Percentiles rank a stretch among this genome's conserved stretches.
Evolutionary conservation across 176 grass and related monocot species (phyloP).

Genomic region (maize (Zea mays)): DNA sequence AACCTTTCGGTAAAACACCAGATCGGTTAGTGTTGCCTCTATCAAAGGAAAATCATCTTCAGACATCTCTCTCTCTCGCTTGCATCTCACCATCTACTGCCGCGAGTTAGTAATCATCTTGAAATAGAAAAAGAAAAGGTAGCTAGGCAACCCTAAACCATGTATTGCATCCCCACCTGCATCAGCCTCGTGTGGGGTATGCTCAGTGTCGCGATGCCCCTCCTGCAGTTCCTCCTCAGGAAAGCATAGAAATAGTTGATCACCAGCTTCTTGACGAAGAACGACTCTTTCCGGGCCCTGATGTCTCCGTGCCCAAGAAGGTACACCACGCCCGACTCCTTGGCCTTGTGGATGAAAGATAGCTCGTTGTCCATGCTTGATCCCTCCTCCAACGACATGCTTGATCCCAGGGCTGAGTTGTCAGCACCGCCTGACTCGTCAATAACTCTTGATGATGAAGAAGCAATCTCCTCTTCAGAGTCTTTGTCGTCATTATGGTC

Average conservation of each 20-base stretch:
- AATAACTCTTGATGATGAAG: slow-evolving; percentile 51
- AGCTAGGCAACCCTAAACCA: slow-evolving; percentile 54
- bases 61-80: not conserved
- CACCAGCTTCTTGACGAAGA: slow-evolving; percentile 92
- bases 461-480: slow-evolving; percentile 54
- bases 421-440: slow-evolving; percentile 31
- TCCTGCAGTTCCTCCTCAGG: slow-evolving; percentile 89
- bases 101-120: slow-evolving; percentile 22
- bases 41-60: slow-evolving; percentile 15
- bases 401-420: slow-evolving; percentile 51
- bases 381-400: slow-evolving; percentile 57
- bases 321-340: slow-evolving; percentile 83
- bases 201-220: slow-evolving; percentile 68
- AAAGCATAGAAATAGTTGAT: slow-evolving; percentile 97
- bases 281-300: slow-evolving; percentile 86
- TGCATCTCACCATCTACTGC: slow-evolving; percentile 17
- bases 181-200: slow-evolving; percentile 81
- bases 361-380: slow-evolving; percentile 73
- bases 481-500: slow-evolving; percentile 68
- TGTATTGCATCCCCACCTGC: slow-evolving; percentile 98
- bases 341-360: slow-evolving; percentile 79
- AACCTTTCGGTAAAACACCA: not conserved
- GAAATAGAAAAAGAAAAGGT: not conserved
- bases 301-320: slow-evolving; percentile 88
- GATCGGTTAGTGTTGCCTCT: slow-evolving; percentile 26